A percentile compares a stretch with the other conserved stretches of the same genome.
These are phyloP conservation scores for Podospora anserina DNA, from an alignment of 495 filamentous ascomycete species.

Conservation along the genomic window DNA sequence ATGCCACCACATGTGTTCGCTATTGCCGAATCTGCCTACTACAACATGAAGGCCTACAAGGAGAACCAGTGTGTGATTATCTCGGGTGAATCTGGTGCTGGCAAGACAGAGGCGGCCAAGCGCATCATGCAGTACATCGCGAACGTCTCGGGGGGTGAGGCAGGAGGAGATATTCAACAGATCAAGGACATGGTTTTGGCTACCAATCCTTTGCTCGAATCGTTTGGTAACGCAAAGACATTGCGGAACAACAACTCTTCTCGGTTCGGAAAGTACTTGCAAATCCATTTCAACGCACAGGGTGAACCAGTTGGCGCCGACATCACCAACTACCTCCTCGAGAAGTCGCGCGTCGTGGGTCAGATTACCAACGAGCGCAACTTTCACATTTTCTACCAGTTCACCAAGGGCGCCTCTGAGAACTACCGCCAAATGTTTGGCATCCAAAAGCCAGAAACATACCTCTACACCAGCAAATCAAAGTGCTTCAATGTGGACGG, in stretches of 20 bases:
- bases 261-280: constrained; percentile 95
- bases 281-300: constrained; percentile 91
- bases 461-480: constrained; percentile 90
- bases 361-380: constrained; percentile 95
- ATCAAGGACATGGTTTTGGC: constrained; percentile 99
- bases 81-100: constrained; percentile 95
- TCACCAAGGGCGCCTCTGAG: constrained; percentile 87
- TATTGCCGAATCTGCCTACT: constrained; percentile 93
- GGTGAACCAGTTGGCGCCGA: constrained; percentile 95
- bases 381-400: constrained; percentile 99
- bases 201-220: constrained; percentile 95
- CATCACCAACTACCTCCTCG: constrained; percentile 96
- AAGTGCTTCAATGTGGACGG: constrained; percentile 92
- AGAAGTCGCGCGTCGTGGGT: constrained; percentile 92
- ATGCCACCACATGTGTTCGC: constrained; percentile 95
- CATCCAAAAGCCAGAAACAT: constrained; percentile 86
- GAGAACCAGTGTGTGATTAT: constrained; percentile 99
- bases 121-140: constrained; percentile 99
- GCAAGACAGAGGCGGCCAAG: constrained; percentile 99
- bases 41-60: constrained; percentile 99
- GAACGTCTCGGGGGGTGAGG: constrained; percentile 83
- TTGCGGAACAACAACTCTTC: constrained; percentile 98
- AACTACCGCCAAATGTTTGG: constrained; percentile 83
- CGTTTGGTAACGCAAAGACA: constrained; percentile 98
- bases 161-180: constrained; percentile 89